A percentile compares a stretch with the other conserved stretches of the same genome.
Evolutionary conservation across 169 alveolate species (phyloP).

Genomic region (Plasmodium knowlesi): DNA sequence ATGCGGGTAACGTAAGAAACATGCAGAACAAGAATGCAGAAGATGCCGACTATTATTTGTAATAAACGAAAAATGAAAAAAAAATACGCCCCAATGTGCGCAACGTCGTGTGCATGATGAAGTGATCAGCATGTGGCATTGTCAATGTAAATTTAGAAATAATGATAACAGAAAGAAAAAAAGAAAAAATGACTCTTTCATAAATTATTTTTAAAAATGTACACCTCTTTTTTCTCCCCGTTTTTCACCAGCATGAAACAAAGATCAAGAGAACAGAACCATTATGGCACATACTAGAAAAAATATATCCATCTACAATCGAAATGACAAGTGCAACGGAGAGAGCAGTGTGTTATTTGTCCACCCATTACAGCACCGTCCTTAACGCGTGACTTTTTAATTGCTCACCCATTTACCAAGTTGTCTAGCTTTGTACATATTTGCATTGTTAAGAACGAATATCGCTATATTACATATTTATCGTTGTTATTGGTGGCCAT

Average conservation of each 20-base stretch:
- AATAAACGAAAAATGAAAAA: constrained; percentile 20
- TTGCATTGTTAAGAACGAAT: not conserved
- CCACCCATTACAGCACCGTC: not conserved
- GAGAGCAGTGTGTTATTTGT: not conserved
- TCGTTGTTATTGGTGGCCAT: not conserved
- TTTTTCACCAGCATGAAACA: constrained; percentile 42
- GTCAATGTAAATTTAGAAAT: not conserved
- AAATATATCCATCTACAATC: not conserved
- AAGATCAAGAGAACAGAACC: constrained; percentile 28
- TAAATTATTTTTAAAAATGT: not conserved
- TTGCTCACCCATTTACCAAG: not conserved
- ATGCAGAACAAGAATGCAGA: constrained; percentile 50
- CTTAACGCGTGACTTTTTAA: not conserved
- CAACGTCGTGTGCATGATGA: not conserved
- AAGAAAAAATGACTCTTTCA: not conserved
- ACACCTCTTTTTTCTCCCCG: constrained; percentile 4
- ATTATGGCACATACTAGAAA: constrained; percentile 51
- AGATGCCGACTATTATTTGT: constrained; percentile 74
- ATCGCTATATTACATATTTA: not conserved
- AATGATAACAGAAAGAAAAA: not conserved
- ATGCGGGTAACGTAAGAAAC: constrained; percentile 18
- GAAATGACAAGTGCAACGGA: not conserved
- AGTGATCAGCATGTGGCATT: not conserved
- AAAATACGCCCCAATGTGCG: not conserved
- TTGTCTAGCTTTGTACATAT: not conserved